These are phyloP conservation scores for Byssochlamys sp. DNA, from an alignment of 2,329 filamentous ascomycete species.

Conservation along the genomic window DNA sequence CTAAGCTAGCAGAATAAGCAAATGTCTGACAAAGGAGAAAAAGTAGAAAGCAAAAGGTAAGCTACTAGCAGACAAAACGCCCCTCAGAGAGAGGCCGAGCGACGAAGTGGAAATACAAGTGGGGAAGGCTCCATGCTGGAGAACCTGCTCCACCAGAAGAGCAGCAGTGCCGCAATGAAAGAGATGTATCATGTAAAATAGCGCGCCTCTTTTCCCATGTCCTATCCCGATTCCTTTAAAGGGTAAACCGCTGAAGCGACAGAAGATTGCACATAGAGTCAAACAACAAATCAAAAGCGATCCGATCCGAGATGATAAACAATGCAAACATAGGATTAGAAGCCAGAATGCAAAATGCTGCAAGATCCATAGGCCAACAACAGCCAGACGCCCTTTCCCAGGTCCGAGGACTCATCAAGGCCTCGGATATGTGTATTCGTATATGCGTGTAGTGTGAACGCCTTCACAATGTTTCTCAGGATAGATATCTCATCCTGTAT, in stretches of 20 bases:
- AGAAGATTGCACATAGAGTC: constrained; percentile 1
- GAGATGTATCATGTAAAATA: not conserved
- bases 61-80: constrained; percentile 2
- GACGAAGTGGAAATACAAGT: not conserved
- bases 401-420: constrained; percentile 6
- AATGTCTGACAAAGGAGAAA: not conserved
- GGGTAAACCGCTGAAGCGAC: constrained; percentile 4
- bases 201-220: constrained; percentile 4
- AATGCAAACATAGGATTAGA: constrained; percentile 1
- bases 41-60: not conserved
- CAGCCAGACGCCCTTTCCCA: constrained; percentile 9
- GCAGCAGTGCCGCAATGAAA: not conserved
- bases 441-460: constrained; percentile 16
- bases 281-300: constrained; percentile 1
- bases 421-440: constrained; percentile 14
- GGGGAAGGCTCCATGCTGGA: constrained; percentile 6
- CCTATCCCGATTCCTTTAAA: not conserved
- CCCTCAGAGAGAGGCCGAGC: not conserved
- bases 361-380: constrained; percentile 8
- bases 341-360: constrained; percentile 8
- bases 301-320: not conserved
- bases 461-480: constrained; percentile 3
- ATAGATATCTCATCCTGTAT: not conserved
- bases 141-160: constrained; percentile 4
- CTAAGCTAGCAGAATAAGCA: not conserved